Conservation (phyloP, 768 basidiomycete genomes). For the Tricholoma flavovirens region DNA sequence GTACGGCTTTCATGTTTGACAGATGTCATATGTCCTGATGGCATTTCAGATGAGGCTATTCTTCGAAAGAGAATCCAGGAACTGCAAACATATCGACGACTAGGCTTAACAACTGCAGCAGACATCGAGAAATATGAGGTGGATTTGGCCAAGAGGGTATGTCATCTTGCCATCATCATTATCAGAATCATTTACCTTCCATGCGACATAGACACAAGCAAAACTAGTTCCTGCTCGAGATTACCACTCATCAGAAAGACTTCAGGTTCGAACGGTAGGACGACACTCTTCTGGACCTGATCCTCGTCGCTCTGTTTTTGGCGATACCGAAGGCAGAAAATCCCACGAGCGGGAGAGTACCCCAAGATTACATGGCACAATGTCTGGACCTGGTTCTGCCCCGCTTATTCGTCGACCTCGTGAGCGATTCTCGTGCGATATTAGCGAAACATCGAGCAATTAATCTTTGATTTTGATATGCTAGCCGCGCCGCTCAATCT, state of each 20-base stretch:
- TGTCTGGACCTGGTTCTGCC: conserved; percentile 23
- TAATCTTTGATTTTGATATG: conserved; percentile 4
- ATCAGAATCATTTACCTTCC: not conserved
- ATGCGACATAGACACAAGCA: conserved; percentile 44
- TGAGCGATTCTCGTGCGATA: conserved; percentile 19
- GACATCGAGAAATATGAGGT: conserved; percentile 89
- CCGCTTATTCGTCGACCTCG: conserved; percentile 40
- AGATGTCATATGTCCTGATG: not conserved
- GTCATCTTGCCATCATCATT: not conserved
- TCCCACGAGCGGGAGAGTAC: conserved; percentile 60
- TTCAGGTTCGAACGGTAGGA: conserved; percentile 43
- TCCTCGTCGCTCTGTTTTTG: conserved; percentile 38
- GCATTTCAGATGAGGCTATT: conserved; percentile 71
- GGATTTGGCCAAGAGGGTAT: conserved; percentile 67
- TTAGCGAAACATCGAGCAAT: not conserved
- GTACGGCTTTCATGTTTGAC: conserved; percentile 41
- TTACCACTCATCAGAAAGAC: conserved; percentile 46
- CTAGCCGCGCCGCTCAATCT: conserved; percentile 73
- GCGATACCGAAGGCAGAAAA: conserved; percentile 31
- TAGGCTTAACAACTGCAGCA: conserved; percentile 77
- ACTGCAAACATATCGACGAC: conserved; percentile 82
- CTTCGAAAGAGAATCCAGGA: conserved; percentile 87
- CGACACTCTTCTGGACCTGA: conserved; percentile 54
- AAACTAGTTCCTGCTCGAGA: conserved; percentile 55
- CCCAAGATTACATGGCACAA: conserved; percentile 39